Percentiles rank a stretch among this genome's conserved stretches.
Evolutionary conservation across 2,329 filamentous ascomycete species (phyloP).

Genomic region (Rhynchosporium secalis): DNA sequence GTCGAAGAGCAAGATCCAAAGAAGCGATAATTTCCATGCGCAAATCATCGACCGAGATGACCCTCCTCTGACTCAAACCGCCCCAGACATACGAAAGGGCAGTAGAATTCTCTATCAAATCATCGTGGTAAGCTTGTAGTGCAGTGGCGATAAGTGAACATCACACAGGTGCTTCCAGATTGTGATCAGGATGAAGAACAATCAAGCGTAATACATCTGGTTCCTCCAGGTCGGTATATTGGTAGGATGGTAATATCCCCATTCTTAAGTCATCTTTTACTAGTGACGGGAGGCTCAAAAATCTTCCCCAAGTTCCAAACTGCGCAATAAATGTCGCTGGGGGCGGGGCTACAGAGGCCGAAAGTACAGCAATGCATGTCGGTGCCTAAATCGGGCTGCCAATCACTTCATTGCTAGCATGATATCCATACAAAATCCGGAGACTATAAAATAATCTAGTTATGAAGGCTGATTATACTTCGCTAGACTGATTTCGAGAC

Average conservation of each 20-base stretch:
- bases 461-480: no score
- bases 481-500: no score
- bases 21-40: conserved; percentile 9
- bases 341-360: no score
- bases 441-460: no score
- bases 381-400: no score
- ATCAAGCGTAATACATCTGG: conserved; percentile 19
- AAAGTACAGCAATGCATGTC: no score
- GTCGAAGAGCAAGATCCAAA: conserved; percentile 9
- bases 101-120: conserved; percentile 17
- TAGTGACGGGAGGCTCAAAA: background rate
- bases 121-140: conserved; percentile 8
- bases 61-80: background rate
- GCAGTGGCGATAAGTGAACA: conserved; percentile 14
- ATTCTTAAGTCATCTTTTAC: background rate
- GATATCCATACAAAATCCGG: no score
- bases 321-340: no score
- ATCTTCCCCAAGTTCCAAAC: background rate
- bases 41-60: conserved; percentile 1
- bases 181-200: conserved; percentile 4
- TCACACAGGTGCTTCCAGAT: conserved; percentile 6
- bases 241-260: background rate
- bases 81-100: conserved; percentile 26
- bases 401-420: no score
- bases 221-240: background rate